A percentile compares a stretch with the other conserved stretches of the same genome.
Evolutionary conservation across 495 filamentous ascomycete species (phyloP).

Genomic region (Cetradonia linearis): DNA sequence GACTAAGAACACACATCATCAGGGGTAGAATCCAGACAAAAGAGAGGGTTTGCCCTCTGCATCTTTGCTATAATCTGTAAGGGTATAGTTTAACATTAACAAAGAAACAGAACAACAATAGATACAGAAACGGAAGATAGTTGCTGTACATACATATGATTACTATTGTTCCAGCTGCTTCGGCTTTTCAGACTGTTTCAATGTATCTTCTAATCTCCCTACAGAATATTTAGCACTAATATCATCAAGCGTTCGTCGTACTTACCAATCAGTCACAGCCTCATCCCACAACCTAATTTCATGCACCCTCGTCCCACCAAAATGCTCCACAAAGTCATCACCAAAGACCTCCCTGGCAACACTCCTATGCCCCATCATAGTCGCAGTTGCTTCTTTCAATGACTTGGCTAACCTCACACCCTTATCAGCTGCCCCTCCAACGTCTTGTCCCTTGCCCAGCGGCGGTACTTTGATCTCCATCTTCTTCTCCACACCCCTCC

Average conservation of each 20-base stretch:
- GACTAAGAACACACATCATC: too few species aligned
- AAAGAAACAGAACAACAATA: not conserved
- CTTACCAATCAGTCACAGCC: conserved; percentile 85
- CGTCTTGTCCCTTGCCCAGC: conserved; percentile 69
- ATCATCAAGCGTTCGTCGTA: conserved; percentile 16
- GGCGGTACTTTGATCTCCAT: conserved; percentile 74
- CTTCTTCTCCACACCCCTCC: conserved; percentile 83
- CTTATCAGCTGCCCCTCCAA: conserved; percentile 54
- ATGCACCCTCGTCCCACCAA: conserved; percentile 82
- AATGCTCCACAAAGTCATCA: conserved; percentile 92
- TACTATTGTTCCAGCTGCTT: not conserved
- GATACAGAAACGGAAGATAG: not conserved
- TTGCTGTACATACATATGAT: not conserved
- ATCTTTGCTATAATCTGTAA: too few species aligned
- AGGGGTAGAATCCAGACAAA: too few species aligned
- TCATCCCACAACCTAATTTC: conserved; percentile 89
- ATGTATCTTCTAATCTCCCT: conserved; percentile 64
- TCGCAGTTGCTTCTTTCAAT: conserved; percentile 67
- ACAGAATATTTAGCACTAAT: conserved; percentile 17
- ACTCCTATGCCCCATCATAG: conserved; percentile 64
- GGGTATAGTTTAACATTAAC: not conserved
- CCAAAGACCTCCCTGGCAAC: conserved; percentile 87
- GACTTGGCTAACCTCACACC: conserved; percentile 62
- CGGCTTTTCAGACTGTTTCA: conserved; percentile 48
- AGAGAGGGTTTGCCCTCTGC: too few species aligned